Percentiles rank a stretch among this genome's conserved stretches.
Conservation (phyloP, 2,329 filamentous ascomycete species). For the Ceratocystis eucalypticola region DNA sequence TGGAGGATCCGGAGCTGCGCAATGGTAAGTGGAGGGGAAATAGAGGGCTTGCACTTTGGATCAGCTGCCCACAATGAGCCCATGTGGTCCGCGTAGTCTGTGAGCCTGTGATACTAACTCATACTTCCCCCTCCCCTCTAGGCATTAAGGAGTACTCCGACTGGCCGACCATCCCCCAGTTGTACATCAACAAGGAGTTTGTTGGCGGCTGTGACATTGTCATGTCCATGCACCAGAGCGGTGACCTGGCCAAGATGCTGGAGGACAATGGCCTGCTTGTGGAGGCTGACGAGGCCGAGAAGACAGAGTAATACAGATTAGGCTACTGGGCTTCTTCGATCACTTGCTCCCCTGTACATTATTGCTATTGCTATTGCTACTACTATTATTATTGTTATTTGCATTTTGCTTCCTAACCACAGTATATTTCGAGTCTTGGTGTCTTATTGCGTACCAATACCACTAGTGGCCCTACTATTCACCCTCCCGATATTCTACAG, state of each 20-base stretch:
- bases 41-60: background rate
- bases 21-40: constrained; percentile 41
- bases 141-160: constrained; percentile 99
- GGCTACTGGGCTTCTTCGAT: background rate
- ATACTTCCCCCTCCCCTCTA: constrained; percentile 26
- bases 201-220: constrained; percentile 96
- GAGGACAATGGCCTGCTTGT: constrained; percentile 80
- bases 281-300: constrained; percentile 35
- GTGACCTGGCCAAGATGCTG: constrained; percentile 78
- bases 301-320: constrained; percentile 20
- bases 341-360: constrained; percentile 21
- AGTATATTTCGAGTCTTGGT: background rate
- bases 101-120: background rate
- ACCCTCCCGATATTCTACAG: constrained; percentile 16
- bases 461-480: background rate
- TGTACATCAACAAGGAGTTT: constrained; percentile 93
- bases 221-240: constrained; percentile 93
- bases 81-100: background rate
- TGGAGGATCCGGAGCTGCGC: constrained; percentile 80
- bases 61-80: no score
- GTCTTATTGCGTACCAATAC: background rate
- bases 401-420: constrained; percentile 1
- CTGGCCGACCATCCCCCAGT: constrained; percentile 96
- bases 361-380: background rate
- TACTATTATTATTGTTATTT: constrained; percentile 20